Percentiles rank a stretch among this genome's conserved stretches.
These are phyloP conservation scores for Wickerhamiella azyma DNA, from an alignment of 805 yeast genomes.

Conservation along the genomic window DNA sequence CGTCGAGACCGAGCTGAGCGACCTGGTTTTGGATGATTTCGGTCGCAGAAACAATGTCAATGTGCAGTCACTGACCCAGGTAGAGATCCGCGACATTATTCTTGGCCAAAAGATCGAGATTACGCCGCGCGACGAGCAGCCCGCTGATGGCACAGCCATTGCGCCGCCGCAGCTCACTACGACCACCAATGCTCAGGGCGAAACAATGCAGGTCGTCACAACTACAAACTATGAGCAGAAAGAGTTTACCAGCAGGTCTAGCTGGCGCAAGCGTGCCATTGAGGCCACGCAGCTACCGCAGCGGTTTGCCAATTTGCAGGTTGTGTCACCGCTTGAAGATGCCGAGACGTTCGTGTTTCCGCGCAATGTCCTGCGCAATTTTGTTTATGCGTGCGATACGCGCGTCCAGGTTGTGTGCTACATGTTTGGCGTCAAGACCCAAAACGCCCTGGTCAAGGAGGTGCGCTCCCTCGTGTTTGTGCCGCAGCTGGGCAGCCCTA, in stretches of 20 bases:
- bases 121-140: conserved; percentile 56
- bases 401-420: conserved; percentile 72
- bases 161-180: conserved; percentile 64
- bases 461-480: conserved; percentile 59
- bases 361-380: conserved; percentile 59
- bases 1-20: conserved; percentile 78
- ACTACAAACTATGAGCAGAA: conserved; percentile 80
- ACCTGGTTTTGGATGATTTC: conserved; percentile 72
- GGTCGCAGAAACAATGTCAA: conserved; percentile 76
- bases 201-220: conserved; percentile 86
- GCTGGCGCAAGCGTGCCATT: conserved; percentile 83
- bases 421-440: conserved; percentile 52
- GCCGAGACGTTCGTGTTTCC: conserved; percentile 68
- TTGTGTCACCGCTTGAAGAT: conserved; percentile 40
- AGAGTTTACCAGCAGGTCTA: conserved; percentile 67
- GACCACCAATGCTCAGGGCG: conserved; percentile 88
- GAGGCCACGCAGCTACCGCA: conserved; percentile 58
- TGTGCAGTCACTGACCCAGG: conserved; percentile 75
- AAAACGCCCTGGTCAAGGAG: conserved; percentile 55
- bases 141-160: conserved; percentile 45
- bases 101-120: conserved; percentile 76
- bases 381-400: conserved; percentile 68
- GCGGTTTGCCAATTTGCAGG: conserved; percentile 62
- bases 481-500: conserved; percentile 74
- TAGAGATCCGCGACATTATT: conserved; percentile 85